Evolutionary conservation across 306 rosid genomes (phyloP).

Genomic region (Vigna unguiculata): DNA sequence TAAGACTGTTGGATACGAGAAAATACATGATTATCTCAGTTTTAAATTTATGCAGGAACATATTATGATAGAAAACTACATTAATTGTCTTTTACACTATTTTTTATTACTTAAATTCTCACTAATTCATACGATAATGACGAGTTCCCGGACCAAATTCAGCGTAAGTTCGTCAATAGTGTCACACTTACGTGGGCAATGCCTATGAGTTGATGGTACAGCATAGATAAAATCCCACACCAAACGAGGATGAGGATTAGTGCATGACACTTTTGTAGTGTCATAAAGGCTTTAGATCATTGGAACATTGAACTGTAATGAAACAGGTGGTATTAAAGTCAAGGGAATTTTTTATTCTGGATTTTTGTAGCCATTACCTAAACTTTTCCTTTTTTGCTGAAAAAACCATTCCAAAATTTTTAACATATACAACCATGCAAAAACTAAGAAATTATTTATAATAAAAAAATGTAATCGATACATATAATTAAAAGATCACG

Average conservation of each 20-base stretch:
- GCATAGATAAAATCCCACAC: no score
- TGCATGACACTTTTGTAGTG: no score
- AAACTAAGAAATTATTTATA: background rate
- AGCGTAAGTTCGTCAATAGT: no score
- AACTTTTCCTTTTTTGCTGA: background rate
- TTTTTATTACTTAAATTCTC: background rate
- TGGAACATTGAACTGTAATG: background rate
- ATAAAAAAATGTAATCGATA: constrained; percentile 29
- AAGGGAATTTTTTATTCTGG: background rate
- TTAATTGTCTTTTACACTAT: background rate
- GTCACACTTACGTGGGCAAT: no score
- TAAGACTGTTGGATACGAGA: background rate
- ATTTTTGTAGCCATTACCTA: background rate
- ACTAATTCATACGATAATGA: background rate
- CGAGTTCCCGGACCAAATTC: no score
- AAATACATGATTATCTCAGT: background rate
- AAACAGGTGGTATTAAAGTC: background rate
- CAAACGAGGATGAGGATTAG: background rate
- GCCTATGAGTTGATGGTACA: background rate
- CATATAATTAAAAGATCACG: constrained; percentile 34
- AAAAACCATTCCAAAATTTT: background rate
- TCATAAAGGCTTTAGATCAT: background rate
- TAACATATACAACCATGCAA: background rate
- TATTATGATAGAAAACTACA: background rate
- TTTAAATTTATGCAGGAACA: background rate